A percentile compares a stretch with the other conserved stretches of the same genome.
Conservation (phyloP, 768 basidiomycete genomes). For the Leucocoprinus birnbaumii region DNA sequence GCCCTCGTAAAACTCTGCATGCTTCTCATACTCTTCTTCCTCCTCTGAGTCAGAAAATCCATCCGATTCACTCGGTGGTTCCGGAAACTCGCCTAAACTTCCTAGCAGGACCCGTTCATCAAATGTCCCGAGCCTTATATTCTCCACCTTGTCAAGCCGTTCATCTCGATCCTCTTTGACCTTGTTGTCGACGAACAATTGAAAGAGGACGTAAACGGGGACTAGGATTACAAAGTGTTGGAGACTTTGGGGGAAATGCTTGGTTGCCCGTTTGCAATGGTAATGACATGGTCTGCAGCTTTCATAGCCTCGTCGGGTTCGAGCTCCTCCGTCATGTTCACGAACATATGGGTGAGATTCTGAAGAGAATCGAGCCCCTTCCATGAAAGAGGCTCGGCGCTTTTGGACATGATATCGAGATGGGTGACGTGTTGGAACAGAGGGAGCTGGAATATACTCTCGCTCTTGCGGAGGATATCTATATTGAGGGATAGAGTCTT, state of each 20-base stretch:
- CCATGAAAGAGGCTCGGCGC: slow-evolving; percentile 1
- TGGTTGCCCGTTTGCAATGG: too few species aligned
- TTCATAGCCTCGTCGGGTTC: background rate
- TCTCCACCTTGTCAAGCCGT: background rate
- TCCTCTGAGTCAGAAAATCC: too few species aligned
- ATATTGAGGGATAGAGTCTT: background rate
- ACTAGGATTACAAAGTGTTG: background rate
- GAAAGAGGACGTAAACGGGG: background rate
- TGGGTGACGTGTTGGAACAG: slow-evolving; percentile 8
- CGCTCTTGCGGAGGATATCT: background rate
- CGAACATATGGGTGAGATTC: slow-evolving; percentile 1
- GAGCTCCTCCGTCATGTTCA: background rate
- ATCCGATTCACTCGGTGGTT: background rate
- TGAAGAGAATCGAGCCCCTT: background rate
- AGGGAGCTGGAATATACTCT: slow-evolving; percentile 7
- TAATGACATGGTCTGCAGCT: too few species aligned
- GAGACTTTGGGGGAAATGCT: background rate
- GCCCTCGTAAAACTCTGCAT: too few species aligned
- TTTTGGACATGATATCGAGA: background rate
- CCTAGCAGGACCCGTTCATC: background rate
- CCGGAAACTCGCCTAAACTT: background rate
- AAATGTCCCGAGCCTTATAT: background rate
- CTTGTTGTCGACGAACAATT: background rate
- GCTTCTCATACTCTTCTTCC: too few species aligned
- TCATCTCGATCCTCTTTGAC: background rate